Percentiles rank a stretch among this genome's conserved stretches.
Evolutionary conservation across 805 yeast species (phyloP).

Genomic region (Cephaloascus albidus): DNA sequence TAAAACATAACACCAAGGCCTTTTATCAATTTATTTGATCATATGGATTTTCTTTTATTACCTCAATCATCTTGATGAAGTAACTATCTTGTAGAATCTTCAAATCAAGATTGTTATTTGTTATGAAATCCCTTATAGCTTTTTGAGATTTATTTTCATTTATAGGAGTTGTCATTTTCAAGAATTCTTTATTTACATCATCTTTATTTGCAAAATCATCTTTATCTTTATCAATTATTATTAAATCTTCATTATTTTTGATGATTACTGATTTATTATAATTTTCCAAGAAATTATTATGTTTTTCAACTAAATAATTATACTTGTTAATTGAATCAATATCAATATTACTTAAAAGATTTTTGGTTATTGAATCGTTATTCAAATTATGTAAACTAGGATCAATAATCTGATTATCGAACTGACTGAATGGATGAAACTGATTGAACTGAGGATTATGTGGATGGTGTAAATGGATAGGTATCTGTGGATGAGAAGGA

Average conservation of each 20-base stretch:
- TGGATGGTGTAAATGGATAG: no score
- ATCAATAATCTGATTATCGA: background rate
- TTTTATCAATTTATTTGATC: background rate
- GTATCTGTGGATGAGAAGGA: background rate
- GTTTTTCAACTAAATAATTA: background rate
- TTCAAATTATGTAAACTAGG: background rate
- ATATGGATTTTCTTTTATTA: background rate
- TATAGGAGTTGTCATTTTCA: background rate
- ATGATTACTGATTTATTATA: background rate
- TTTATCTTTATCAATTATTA: background rate
- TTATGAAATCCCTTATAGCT: background rate
- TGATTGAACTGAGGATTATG: background rate
- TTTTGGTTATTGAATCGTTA: background rate
- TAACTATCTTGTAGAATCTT: background rate
- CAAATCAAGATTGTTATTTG: background rate
- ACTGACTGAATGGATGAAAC: background rate
- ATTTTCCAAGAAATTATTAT: background rate
- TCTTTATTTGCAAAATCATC: background rate
- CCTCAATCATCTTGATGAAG: background rate
- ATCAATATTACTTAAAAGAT: background rate
- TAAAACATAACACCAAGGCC: no score
- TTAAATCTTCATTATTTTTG: background rate
- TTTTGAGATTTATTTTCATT: background rate
- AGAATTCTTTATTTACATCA: background rate
- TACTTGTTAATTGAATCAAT: background rate